Evolutionary conservation across 2,329 filamentous ascomycete species (phyloP).

Genomic region (Beauveria sp.): DNA sequence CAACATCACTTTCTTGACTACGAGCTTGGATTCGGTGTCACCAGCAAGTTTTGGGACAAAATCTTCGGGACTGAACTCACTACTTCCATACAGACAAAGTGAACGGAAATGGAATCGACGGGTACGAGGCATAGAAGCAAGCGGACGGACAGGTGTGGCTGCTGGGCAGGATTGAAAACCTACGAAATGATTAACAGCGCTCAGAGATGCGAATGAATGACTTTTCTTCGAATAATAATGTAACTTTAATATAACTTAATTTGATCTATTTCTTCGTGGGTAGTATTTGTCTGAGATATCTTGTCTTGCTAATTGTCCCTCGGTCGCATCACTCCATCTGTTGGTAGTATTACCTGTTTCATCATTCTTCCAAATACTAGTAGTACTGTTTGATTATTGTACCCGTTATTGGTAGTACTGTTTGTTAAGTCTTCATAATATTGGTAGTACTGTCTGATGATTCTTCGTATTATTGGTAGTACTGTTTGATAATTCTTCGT

Average conservation of each 20-base stretch:
- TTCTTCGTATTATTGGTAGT: too few species aligned
- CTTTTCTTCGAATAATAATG: background rate
- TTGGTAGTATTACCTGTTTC: too few species aligned
- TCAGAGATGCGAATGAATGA: conserved; percentile 1
- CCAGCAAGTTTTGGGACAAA: conserved; percentile 89
- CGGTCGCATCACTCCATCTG: too few species aligned
- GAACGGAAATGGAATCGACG: conserved; percentile 7
- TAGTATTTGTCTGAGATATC: too few species aligned
- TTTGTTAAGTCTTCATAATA: too few species aligned
- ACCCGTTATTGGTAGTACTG: too few species aligned
- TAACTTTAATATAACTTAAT: conserved; percentile 3
- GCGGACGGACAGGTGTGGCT: background rate
- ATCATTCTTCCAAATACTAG: too few species aligned
- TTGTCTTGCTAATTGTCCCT: too few species aligned
- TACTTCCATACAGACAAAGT: conserved; percentile 27
- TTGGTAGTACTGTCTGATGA: too few species aligned
- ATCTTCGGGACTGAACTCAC: conserved; percentile 82
- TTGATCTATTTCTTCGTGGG: background rate
- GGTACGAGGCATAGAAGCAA: background rate
- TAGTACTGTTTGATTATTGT: too few species aligned
- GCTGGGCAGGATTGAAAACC: conserved; percentile 7
- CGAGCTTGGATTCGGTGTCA: conserved; percentile 94
- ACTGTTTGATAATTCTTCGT: too few species aligned
- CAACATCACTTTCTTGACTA: conserved; percentile 97
- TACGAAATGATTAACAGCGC: conserved; percentile 1